phyloP scores from a whole-genome alignment of 2,329 filamentous ascomycete species.

The Bimuria novae-zelandiae region DNA sequence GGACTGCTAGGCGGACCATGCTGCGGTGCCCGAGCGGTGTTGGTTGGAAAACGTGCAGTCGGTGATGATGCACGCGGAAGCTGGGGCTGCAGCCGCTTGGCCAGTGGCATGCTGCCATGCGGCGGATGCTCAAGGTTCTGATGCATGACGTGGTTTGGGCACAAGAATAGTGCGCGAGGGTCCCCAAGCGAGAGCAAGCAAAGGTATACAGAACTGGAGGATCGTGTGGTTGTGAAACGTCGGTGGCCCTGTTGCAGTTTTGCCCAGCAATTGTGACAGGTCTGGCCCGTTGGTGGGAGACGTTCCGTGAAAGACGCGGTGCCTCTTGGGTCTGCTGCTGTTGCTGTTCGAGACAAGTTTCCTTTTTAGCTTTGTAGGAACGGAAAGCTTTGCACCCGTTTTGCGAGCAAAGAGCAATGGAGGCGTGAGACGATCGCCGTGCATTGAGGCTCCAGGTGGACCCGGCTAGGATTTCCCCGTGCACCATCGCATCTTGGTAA shows the following conservation, averaged over 20 bases:
- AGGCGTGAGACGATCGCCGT: constrained; percentile 20
- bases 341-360: constrained; percentile 17
- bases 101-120: constrained; percentile 29
- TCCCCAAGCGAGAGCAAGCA: constrained; percentile 22
- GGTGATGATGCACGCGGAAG: constrained; percentile 21
- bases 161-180: constrained; percentile 37
- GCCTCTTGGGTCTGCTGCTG: constrained; percentile 8
- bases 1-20: constrained; percentile 36
- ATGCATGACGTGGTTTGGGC: constrained; percentile 31
- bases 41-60: constrained; percentile 21
- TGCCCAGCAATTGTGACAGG: constrained; percentile 26
- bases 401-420: not conserved
- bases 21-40: constrained; percentile 30
- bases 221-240: constrained; percentile 37
- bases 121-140: constrained; percentile 32
- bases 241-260: constrained; percentile 32
- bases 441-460: constrained; percentile 33
- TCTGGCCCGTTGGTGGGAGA: constrained; percentile 7
- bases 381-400: too few relatives aligned
- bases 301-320: constrained; percentile 12
- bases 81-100: constrained; percentile 37
- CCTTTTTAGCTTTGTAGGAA: constrained; percentile 8
- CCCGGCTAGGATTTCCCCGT: constrained; percentile 27
- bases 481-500: constrained; percentile 29
- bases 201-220: constrained; percentile 18